Evolutionary conservation across 495 filamentous ascomycete species (phyloP).

Genomic region (Aspergillus hancockii): DNA sequence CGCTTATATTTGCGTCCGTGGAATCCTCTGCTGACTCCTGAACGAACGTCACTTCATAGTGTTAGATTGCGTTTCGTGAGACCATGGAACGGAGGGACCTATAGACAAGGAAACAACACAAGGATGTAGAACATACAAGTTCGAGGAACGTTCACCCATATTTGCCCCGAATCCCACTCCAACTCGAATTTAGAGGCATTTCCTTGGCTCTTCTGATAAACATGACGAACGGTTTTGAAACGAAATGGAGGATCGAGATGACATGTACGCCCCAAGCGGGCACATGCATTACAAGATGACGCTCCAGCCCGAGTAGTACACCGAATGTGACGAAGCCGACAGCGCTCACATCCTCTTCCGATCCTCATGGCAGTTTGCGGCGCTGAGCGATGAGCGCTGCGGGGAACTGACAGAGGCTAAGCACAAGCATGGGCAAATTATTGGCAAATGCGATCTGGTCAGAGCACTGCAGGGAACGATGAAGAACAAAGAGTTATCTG

Average conservation of each 20-base stretch:
- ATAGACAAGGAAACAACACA: not conserved
- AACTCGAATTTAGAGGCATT: slow-evolving; percentile 34
- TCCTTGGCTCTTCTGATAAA: slow-evolving; percentile 37
- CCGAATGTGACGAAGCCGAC: slow-evolving; percentile 44
- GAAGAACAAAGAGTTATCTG: not conserved
- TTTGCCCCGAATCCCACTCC: slow-evolving; percentile 35
- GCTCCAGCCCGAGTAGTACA: slow-evolving; percentile 34
- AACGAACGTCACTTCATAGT: slow-evolving; percentile 34
- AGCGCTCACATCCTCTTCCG: slow-evolving; percentile 41
- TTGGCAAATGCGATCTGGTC: not conserved
- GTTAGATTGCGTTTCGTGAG: not conserved
- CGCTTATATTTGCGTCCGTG: slow-evolving; percentile 10
- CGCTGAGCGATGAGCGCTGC: slow-evolving; percentile 14
- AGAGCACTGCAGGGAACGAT: not conserved
- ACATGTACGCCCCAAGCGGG: slow-evolving; percentile 33
- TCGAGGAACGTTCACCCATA: slow-evolving; percentile 35
- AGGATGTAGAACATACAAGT: slow-evolving; percentile 23
- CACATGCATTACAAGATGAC: slow-evolving; percentile 35
- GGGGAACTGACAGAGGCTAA: slow-evolving; percentile 1
- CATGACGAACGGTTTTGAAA: slow-evolving; percentile 39
- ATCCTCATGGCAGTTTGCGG: slow-evolving; percentile 36
- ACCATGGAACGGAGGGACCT: not conserved
- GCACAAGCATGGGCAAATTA: slow-evolving; percentile 13
- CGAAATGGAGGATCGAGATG: slow-evolving; percentile 41
- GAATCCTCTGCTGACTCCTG: slow-evolving; percentile 27